Evolutionary conservation across 192 early-diverging fungal species (phyloP).

Genomic region (Funneliformis mosseae): DNA sequence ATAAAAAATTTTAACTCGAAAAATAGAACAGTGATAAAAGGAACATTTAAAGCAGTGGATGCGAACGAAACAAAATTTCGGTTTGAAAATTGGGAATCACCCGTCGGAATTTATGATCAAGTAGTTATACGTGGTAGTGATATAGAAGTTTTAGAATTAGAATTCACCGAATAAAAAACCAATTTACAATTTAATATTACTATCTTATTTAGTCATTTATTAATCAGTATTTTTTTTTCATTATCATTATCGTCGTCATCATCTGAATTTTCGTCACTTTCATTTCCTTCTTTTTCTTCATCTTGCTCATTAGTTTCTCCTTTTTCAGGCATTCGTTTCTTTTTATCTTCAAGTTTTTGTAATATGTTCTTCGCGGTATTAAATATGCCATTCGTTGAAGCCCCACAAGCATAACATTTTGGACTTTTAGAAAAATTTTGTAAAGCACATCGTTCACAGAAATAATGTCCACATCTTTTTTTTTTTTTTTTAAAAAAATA

Average conservation of each 20-base stretch:
- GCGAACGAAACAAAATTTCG: conserved; percentile 53
- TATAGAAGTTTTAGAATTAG: conserved; percentile 43
- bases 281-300: conserved; percentile 32
- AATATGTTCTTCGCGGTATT: conserved; percentile 75
- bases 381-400: conserved; percentile 84
- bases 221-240: conserved; percentile 14
- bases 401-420: conserved; percentile 91
- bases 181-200: not conserved
- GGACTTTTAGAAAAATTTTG: conserved; percentile 77
- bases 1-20: not conserved
- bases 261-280: conserved; percentile 35
- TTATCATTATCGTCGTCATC: conserved; percentile 41
- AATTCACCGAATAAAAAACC: not conserved
- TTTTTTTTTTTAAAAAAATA: conserved; percentile 27
- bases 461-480: conserved; percentile 87
- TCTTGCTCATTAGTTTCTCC: conserved; percentile 35
- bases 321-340: conserved; percentile 41
- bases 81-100: conserved; percentile 50
- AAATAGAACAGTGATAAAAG: conserved; percentile 43
- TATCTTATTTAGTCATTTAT: not conserved
- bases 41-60: conserved; percentile 50
- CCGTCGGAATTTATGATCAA: conserved; percentile 52
- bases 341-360: conserved; percentile 49
- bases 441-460: conserved; percentile 94
- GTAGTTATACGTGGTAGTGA: conserved; percentile 57